Conservation (phyloP, 345 rosid genomes). For the Turritis glabra region DNA sequence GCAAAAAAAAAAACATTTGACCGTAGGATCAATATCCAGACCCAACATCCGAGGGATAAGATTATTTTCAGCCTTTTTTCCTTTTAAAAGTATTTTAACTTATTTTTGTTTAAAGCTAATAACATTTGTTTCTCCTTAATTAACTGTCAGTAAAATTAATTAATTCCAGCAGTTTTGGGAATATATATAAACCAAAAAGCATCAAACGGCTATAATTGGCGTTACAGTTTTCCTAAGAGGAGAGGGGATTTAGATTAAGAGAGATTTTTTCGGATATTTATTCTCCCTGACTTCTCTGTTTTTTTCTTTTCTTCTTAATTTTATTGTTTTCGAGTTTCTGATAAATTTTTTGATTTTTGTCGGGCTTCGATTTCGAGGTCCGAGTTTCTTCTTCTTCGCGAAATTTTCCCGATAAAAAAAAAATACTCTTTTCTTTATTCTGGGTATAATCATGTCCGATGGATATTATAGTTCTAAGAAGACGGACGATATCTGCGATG, state of each 20-base stretch:
- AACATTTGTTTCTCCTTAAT: background rate
- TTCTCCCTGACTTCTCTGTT: slow-evolving; percentile 15
- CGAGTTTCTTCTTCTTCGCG: background rate
- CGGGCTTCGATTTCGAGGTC: slow-evolving; percentile 23
- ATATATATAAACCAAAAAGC: slow-evolving; percentile 26
- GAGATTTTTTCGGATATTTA: slow-evolving; percentile 23
- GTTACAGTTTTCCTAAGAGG: slow-evolving; percentile 36
- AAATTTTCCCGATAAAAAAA: background rate
- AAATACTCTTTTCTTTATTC: background rate
- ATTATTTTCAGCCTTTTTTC: background rate
- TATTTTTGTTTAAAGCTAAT: background rate
- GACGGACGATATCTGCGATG: slow-evolving; percentile 80
- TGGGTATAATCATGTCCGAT: slow-evolving; percentile 56
- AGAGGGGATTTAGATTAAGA: slow-evolving; percentile 16
- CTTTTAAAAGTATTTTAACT: background rate
- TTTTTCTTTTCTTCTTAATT: slow-evolving; percentile 1
- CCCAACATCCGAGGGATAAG: slow-evolving; percentile 8
- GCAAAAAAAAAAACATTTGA: background rate
- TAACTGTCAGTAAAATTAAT: background rate
- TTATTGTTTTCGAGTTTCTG: too few relatives aligned
- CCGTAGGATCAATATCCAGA: slow-evolving; percentile 26
- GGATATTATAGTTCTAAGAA: slow-evolving; percentile 84
- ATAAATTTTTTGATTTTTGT: background rate
- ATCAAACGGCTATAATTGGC: slow-evolving; percentile 68
- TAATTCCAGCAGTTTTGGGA: slow-evolving; percentile 23